Percentiles rank a stretch among this genome's conserved stretches.
These are phyloP conservation scores for Durio zibethinus DNA, from an alignment of 345 rosid species.

Conservation along the genomic window DNA sequence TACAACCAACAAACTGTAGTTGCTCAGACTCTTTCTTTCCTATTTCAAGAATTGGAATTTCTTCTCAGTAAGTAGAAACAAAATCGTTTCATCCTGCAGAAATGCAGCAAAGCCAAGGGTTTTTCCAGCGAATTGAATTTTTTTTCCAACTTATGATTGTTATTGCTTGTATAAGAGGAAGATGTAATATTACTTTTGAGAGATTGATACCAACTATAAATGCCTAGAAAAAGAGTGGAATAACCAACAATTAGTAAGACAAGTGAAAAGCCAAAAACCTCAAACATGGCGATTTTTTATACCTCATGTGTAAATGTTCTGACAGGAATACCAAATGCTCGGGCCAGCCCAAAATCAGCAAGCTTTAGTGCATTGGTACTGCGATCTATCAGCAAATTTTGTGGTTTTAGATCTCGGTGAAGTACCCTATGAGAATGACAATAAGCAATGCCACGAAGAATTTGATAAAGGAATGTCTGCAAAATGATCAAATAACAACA, in stretches of 20 bases:
- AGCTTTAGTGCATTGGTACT: conserved; percentile 85
- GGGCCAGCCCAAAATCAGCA: conserved; percentile 97
- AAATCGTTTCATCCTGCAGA: background rate
- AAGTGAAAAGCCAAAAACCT: background rate
- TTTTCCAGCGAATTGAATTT: background rate
- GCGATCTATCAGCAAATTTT: conserved; percentile 90
- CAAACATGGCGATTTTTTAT: conserved; percentile 1
- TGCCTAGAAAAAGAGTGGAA: background rate
- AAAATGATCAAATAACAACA: conserved; percentile 15
- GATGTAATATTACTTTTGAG: background rate
- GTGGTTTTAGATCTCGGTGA: conserved; percentile 97
- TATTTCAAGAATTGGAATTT: background rate
- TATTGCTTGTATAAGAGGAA: background rate
- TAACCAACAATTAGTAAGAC: background rate
- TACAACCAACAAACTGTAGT: background rate
- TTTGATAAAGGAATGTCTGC: conserved; percentile 89
- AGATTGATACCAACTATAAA: background rate
- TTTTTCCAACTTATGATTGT: background rate
- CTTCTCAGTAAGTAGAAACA: background rate
- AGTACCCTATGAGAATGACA: conserved; percentile 99
- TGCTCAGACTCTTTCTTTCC: background rate
- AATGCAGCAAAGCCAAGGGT: background rate
- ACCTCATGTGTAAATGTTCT: conserved; percentile 99
- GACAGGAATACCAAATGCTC: conserved; percentile 98
- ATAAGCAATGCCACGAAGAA: conserved; percentile 92